Percentiles rank a stretch among this genome's conserved stretches.
Conservation (phyloP, 805 yeast genomes). For the Pichia occidentalis region DNA sequence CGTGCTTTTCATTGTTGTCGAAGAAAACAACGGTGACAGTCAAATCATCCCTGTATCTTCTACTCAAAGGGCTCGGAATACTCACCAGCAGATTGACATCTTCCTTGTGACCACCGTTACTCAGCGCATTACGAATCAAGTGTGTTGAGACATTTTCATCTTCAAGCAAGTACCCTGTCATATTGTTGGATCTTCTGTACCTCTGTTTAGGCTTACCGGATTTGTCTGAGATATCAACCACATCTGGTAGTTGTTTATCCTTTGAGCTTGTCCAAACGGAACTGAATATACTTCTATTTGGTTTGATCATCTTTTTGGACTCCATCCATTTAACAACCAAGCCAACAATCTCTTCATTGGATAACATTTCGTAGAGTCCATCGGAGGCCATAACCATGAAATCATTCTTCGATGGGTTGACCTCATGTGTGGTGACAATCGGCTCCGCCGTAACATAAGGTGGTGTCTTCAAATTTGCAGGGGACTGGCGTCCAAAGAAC, state of each 20-base stretch:
- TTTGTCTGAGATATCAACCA: conserved; percentile 54
- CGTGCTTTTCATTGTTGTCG: conserved; percentile 45
- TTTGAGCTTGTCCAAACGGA: conserved; percentile 29
- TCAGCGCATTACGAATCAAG: conserved; percentile 84
- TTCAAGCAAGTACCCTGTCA: conserved; percentile 50
- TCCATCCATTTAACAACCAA: conserved; percentile 93
- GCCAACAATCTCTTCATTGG: conserved; percentile 89
- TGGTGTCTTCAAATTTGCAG: conserved; percentile 72
- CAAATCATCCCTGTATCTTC: conserved; percentile 91
- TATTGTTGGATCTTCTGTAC: conserved; percentile 42
- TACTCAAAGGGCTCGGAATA: conserved; percentile 85
- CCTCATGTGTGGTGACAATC: conserved; percentile 73
- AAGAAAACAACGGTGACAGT: conserved; percentile 95
- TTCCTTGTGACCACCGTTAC: conserved; percentile 80
- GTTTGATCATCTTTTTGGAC: conserved; percentile 53
- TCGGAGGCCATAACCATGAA: conserved; percentile 91
- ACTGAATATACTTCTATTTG: conserved; percentile 40
- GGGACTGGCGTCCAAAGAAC: conserved; percentile 75
- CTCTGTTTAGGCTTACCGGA: conserved; percentile 65
- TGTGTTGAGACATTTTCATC: conserved; percentile 92
- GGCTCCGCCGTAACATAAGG: conserved; percentile 98
- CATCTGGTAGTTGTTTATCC: conserved; percentile 48
- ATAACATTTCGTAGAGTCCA: conserved; percentile 85
- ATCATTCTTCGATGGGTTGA: conserved; percentile 65
- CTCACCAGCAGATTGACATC: conserved; percentile 83